Evolutionary conservation across 139 green algal genomes (phyloP), one percentile per base, ranked within the genome.

Genomic region (Edaphochlamys debaryana): DNA sequence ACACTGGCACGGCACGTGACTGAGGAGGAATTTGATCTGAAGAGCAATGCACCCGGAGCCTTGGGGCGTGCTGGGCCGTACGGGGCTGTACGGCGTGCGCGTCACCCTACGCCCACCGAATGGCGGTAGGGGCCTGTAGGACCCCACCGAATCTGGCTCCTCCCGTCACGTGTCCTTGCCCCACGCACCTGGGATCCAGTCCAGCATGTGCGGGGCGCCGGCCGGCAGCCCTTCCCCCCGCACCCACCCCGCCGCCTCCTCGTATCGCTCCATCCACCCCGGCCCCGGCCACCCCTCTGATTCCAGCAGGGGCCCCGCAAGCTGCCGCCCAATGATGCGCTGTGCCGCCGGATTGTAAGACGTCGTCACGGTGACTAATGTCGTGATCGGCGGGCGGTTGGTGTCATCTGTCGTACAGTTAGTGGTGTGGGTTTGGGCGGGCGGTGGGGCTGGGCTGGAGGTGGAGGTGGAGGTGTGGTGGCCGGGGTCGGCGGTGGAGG

Each of bases 261-360:
- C 75, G 42, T 81, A 71, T 30, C 7, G 60, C 4, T 62, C 58
- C 0, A 62, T 6, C 6, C 6, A 1, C 56, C 45, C 15, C 5
- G 20, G 20, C 13, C 25, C 29, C 1, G 75, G 75, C 75, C 75
- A 81, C 0, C 38, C 30, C 75, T 81, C 75, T 22, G 69, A 17
- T 19, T 71, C 30, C 9, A 36, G 71, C 60, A 81, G 32, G 30
- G 75, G 75, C 7, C 75, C 75, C 3, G 30, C 0, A 38, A 81
- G 60, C 60, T 71, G 75, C 20, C 75, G 75, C 22, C 75, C 75
- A n/a, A 81, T 71, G 29, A 81, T 81, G 1, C 73, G 73, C 73
- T 80, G 75, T 2, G 75, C 60, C 5, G 75, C 38, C 1, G 38
- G 29, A 11, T 81, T 81, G 60, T 72, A 71, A 40, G 75, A 54